These are phyloP conservation scores for Cicer judaicum DNA, from an alignment of 306 rosid genomes.

Conservation along the genomic window DNA sequence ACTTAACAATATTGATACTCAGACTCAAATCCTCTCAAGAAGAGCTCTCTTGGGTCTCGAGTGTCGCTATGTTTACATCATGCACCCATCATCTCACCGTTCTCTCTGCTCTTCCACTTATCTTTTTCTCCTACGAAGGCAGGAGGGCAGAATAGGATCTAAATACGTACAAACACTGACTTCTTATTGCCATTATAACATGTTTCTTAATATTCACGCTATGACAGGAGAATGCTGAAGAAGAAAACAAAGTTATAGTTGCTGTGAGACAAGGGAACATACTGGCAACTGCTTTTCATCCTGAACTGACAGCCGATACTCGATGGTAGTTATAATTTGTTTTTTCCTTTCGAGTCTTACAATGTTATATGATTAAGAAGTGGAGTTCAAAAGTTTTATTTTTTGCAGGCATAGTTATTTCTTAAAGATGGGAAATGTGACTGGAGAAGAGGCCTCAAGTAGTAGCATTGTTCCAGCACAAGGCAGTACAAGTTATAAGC, in stretches of 20 bases:
- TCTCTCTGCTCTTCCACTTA: background rate
- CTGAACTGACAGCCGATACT: constrained; percentile 92
- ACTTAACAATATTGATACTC: background rate
- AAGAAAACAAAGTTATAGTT: constrained; percentile 73
- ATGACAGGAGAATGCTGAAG: constrained; percentile 62
- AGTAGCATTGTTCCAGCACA: constrained; percentile 61
- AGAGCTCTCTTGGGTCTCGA: background rate
- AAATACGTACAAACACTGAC: background rate
- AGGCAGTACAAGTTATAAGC: constrained; percentile 42
- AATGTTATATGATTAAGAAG: background rate
- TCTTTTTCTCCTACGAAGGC: background rate
- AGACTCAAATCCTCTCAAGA: background rate
- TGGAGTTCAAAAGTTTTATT: constrained; percentile 37
- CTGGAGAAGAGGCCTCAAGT: constrained; percentile 64
- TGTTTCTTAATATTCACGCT: constrained; percentile 38
- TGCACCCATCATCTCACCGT: background rate
- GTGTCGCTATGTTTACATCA: background rate
- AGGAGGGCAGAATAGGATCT: background rate
- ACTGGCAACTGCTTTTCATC: constrained; percentile 94
- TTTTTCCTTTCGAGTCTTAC: constrained; percentile 17
- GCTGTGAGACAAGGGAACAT: constrained; percentile 91
- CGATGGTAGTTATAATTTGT: constrained; percentile 66
- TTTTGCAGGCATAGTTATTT: constrained; percentile 95
- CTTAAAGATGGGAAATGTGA: constrained; percentile 68
- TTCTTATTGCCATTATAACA: background rate